phyloP scores from a whole-genome alignment of 306 rosid species.

The Purshia tridentata region DNA sequence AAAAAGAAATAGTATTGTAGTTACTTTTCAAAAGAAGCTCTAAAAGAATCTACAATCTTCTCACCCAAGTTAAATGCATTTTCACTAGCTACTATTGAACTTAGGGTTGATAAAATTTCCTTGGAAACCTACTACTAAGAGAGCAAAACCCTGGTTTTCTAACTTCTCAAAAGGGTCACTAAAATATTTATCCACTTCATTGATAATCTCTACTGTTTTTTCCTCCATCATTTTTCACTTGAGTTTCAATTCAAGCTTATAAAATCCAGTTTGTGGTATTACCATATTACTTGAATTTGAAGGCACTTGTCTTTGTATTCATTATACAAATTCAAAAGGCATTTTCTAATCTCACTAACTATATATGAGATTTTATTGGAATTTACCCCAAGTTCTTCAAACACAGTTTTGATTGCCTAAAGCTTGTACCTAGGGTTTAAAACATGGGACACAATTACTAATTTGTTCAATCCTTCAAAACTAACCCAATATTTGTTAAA shows the following conservation, averaged over 20 bases:
- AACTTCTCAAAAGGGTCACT: too few relatives aligned
- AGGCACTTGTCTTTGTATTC: background rate
- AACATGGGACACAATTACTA: background rate
- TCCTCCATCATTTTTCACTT: background rate
- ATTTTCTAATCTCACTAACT: background rate
- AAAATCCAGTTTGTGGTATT: too few relatives aligned
- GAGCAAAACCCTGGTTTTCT: too few relatives aligned
- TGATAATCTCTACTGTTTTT: background rate
- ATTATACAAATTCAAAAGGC: background rate
- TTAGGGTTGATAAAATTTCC: background rate
- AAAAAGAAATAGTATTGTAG: too few relatives aligned
- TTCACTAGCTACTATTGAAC: background rate
- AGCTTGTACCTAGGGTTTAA: background rate
- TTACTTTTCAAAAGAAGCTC: background rate
- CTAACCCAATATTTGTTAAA: background rate
- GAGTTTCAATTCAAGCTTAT: too few relatives aligned
- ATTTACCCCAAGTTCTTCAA: too few relatives aligned
- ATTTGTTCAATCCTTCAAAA: background rate
- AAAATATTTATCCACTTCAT: background rate
- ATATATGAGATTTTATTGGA: too few relatives aligned
- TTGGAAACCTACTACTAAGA: background rate
- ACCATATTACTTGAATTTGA: too few relatives aligned
- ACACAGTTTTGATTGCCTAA: too few relatives aligned
- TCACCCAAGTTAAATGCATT: background rate
- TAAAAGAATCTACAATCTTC: background rate